Evolutionary conservation across 257 asterid genomes (phyloP).

Genomic region (Linderniella brevidens): DNA sequence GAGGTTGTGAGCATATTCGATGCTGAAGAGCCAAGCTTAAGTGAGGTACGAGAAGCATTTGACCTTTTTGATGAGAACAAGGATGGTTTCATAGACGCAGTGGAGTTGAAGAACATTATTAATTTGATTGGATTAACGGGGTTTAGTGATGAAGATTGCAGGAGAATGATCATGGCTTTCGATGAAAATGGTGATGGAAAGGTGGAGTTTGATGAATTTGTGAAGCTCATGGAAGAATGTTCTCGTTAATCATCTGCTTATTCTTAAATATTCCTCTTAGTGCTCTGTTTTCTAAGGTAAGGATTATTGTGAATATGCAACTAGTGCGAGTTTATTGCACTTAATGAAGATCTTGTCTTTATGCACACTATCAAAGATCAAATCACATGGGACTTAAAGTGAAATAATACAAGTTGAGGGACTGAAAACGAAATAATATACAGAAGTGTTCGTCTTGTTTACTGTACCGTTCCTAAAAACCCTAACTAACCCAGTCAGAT

Average conservation of each 20-base stretch:
- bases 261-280: too few species aligned
- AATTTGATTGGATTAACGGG: conserved; percentile 19
- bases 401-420: too few species aligned
- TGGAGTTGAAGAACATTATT: conserved; percentile 23
- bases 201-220: conserved; percentile 38
- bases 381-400: too few species aligned
- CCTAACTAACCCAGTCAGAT: too few species aligned
- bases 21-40: conserved; percentile 19
- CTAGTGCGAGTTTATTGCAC: too few species aligned
- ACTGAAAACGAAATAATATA: too few species aligned
- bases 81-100: conserved; percentile 42
- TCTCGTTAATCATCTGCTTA: conserved; percentile 3
- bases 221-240: conserved; percentile 29
- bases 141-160: conserved; percentile 15
- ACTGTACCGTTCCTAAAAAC: too few species aligned
- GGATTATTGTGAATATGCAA: too few species aligned
- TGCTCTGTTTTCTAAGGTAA: too few species aligned
- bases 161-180: conserved; percentile 32
- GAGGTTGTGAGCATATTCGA: conserved; percentile 28
- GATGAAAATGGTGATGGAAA: conserved; percentile 29
- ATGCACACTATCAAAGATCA: too few species aligned
- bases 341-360: too few species aligned
- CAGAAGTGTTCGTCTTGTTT: too few species aligned
- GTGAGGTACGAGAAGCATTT: conserved; percentile 39
- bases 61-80: conserved; percentile 26